These are phyloP conservation scores for Hapsidospora chrysogenum DNA, from an alignment of 495 filamentous ascomycete genomes.

Conservation along the genomic window DNA sequence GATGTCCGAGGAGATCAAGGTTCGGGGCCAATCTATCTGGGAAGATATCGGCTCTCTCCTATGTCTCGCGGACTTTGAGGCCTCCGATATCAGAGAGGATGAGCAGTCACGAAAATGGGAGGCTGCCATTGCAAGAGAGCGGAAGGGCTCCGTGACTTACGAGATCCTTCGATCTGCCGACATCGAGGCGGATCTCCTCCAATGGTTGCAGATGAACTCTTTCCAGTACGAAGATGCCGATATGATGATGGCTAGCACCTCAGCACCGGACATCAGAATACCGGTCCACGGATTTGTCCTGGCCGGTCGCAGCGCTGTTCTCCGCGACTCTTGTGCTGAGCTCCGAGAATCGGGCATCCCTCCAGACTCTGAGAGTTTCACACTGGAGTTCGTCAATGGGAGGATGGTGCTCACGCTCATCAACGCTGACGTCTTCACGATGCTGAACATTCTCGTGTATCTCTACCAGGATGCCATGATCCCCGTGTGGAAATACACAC, in stretches of 20 bases:
- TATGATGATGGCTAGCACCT: constrained; percentile 33
- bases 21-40: constrained; percentile 52
- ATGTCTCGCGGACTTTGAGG: constrained; percentile 34
- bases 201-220: constrained; percentile 20
- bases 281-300: constrained; percentile 77
- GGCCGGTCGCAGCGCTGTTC: constrained; percentile 48
- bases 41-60: constrained; percentile 54
- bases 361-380: constrained; percentile 34
- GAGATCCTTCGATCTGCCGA: constrained; percentile 36
- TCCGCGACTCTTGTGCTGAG: constrained; percentile 44
- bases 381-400: constrained; percentile 35
- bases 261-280: constrained; percentile 45
- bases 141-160: constrained; percentile 19
- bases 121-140: constrained; percentile 9
- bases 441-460: constrained; percentile 67
- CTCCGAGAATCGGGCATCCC: constrained; percentile 23
- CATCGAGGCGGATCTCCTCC: constrained; percentile 36
- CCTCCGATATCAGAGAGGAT: constrained; percentile 16
- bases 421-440: constrained; percentile 52
- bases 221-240: constrained; percentile 22
- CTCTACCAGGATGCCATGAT: constrained; percentile 66
- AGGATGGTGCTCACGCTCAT: constrained; percentile 39
- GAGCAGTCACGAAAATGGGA: constrained; percentile 21
- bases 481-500: constrained; percentile 69
- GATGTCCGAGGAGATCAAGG: constrained; percentile 51